Evolutionary conservation across 116 monocot genomes (phyloP), one percentile per base, ranked within the genome.

Genomic region (Cymodocea nodosa): DNA sequence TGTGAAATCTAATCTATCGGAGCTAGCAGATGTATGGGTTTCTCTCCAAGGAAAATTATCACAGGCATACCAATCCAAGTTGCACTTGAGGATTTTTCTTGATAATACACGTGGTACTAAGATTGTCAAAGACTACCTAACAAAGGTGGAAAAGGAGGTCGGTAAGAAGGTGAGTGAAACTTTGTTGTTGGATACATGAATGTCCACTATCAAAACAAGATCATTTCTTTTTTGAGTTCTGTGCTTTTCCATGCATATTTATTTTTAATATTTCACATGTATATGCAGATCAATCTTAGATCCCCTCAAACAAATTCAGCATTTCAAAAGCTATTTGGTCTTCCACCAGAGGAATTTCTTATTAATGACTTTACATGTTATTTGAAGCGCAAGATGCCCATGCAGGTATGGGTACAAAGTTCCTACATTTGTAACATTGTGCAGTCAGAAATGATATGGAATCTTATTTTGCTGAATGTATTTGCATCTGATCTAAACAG

Each of bases 351-450:
- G 72, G 97, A 98, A 67, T 98, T 98, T 75, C 84, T 98, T 49
- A 98, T 98, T 75, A 91, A 89, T 75, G 97, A 98, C 78, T 98
- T 88, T 68, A 82, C 92, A 13, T 98, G 97, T 72, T 83, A 98
- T 56, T 77, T 98, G 74, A 98, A 98, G 77, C 88, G 97, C 50
- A 98, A 86, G 80, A 86, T 98, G 97, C 97, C 84, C 48, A 53
- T 92, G 66, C 97, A 98, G 97, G 97, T 90, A 15, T 63, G 12
- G 8, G 4, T 44, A 44, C 8, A 12, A 12, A 44, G 11, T 44
- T 10, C 44, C 44, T 44, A 44, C 12, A 44, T 44, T 44, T 44
- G 44, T 10, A 44, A 8, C 44, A 44, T 44, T 44, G 8, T 44
- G 8, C 12, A 44, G 44, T 44, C 8, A 44, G 44, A 44, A 4